Conservation (phyloP, 2,329 filamentous ascomycete genomes). For the Atkinsonella texensis region DNA sequence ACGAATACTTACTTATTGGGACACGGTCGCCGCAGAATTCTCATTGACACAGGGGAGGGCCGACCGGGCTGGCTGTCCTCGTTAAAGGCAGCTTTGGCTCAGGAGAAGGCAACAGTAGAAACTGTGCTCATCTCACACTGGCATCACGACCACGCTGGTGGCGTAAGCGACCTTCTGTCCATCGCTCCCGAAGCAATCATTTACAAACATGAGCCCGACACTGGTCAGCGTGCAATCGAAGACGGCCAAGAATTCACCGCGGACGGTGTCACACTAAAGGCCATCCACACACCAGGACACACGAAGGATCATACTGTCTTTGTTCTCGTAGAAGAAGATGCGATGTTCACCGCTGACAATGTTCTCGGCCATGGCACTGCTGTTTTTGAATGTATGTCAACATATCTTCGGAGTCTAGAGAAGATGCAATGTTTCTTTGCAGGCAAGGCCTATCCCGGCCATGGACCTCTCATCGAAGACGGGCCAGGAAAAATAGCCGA, state of each 20-base stretch:
- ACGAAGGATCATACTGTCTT: constrained; percentile 74
- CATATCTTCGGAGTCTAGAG: constrained; percentile 57
- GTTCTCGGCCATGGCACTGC: constrained; percentile 78
- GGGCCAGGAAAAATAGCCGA: constrained; percentile 61
- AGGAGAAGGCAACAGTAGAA: constrained; percentile 58
- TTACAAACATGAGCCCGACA: constrained; percentile 51
- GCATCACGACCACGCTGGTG: constrained; percentile 78
- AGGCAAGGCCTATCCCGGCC: constrained; percentile 73
- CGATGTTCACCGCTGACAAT: constrained; percentile 83
- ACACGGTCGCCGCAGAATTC: constrained; percentile 56
- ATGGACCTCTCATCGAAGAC: constrained; percentile 67
- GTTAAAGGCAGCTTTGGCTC: constrained; percentile 50
- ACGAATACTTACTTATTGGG: constrained; percentile 95
- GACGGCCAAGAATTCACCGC: constrained; percentile 43
- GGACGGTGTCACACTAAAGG: constrained; percentile 54
- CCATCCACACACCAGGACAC: constrained; percentile 54
- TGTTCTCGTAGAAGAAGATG: constrained; percentile 63
- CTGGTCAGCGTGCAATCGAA: constrained; percentile 30
- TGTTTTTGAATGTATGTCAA: constrained; percentile 65
- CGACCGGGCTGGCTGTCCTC: constrained; percentile 57
- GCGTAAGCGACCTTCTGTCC: constrained; percentile 55
- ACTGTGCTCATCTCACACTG: constrained; percentile 75
- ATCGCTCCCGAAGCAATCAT: constrained; percentile 51
- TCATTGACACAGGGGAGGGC: constrained; percentile 88
- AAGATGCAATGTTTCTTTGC: constrained; percentile 54